Conservation (phyloP, 129 eudicot species). For the Flaveria trinervia region DNA sequence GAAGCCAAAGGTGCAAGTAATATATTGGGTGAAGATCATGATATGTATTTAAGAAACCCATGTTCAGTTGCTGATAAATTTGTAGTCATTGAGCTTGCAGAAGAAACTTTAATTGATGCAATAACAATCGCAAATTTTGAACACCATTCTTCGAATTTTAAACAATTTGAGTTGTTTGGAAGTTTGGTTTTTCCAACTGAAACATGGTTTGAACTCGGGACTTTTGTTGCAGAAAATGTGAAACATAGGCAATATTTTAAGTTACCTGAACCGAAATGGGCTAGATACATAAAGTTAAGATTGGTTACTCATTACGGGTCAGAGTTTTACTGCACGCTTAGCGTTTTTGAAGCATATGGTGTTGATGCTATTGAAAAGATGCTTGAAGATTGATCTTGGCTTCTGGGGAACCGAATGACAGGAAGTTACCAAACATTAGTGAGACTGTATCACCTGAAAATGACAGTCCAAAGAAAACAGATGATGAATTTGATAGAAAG, state of each 20-base stretch:
- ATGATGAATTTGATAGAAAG: constrained; percentile 37
- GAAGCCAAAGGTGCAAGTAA: constrained; percentile 91
- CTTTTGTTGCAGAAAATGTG: constrained; percentile 77
- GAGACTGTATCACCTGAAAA: constrained; percentile 36
- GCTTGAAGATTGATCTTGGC: constrained; percentile 85
- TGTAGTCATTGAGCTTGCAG: constrained; percentile 83
- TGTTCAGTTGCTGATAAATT: constrained; percentile 81
- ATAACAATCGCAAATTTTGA: constrained; percentile 82
- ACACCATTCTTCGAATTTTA: constrained; percentile 86
- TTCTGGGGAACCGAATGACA: constrained; percentile 46
- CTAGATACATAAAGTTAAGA: constrained; percentile 66
- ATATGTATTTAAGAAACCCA: constrained; percentile 86
- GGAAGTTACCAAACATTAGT: constrained; percentile 31
- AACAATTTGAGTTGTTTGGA: constrained; percentile 76
- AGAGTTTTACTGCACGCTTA: constrained; percentile 87
- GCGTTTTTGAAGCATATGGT: constrained; percentile 80
- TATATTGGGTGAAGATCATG: constrained; percentile 74
- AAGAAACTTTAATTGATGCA: constrained; percentile 81
- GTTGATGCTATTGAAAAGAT: constrained; percentile 86
- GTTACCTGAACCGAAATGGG: constrained; percentile 87
- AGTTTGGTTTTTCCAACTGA: constrained; percentile 84
- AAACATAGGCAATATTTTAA: constrained; percentile 77
- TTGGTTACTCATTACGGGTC: constrained; percentile 87
- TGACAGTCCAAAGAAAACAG: constrained; percentile 24
- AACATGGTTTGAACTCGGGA: constrained; percentile 65